Evolutionary conservation across 768 basidiomycete species (phyloP), one percentile per base, ranked within the genome.

Genomic region (Collybia sordida): DNA sequence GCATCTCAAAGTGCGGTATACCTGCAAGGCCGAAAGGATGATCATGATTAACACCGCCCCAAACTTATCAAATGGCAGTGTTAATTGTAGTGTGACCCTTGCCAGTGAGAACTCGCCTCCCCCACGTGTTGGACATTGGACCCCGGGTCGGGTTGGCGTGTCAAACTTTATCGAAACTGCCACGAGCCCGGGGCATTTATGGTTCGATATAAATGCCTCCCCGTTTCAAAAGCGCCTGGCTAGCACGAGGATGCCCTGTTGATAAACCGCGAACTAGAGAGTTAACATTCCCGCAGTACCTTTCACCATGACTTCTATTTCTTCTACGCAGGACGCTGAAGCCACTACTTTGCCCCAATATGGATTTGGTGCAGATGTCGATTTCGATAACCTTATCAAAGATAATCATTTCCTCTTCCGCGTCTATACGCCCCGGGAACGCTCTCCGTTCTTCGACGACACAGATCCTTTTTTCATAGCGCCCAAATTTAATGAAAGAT

Each of bases 341-440:
- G 58, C 63, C 45, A 42, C 52, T 31, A 57, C 67, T 31, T 74
- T 88, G 42, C 87, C 88, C 46, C 89, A 88, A 64, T 85, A 85
- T 59, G 88, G 88, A 45, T 90, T 89, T 62, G 79, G 82, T 37
- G 61, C 78, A 37, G 80, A 85, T 55, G 67, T 78, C 62, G 72
- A 81, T 37, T 90, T 90, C 61, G 77, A 80, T 45, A 70, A 67
- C 28, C 78, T 91, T 38, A 67, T 85, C 55, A 69, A 77, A 46
- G 72, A 76, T 47, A 90, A 90, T 62, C 82, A 79, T 27, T 90
- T 88, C 67, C 77, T 91, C 58, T 91, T 87, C 72, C 86, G 89
- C 37, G 81, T 91, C 12, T 84, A 90, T 63, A 89, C 88, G 28
- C 88, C 88, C 23, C 87, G 82, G 61, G 74, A 78, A 49, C 74